Evolutionary conservation across 495 filamentous ascomycete species (phyloP).

Genomic region (Podospora appendiculata): DNA sequence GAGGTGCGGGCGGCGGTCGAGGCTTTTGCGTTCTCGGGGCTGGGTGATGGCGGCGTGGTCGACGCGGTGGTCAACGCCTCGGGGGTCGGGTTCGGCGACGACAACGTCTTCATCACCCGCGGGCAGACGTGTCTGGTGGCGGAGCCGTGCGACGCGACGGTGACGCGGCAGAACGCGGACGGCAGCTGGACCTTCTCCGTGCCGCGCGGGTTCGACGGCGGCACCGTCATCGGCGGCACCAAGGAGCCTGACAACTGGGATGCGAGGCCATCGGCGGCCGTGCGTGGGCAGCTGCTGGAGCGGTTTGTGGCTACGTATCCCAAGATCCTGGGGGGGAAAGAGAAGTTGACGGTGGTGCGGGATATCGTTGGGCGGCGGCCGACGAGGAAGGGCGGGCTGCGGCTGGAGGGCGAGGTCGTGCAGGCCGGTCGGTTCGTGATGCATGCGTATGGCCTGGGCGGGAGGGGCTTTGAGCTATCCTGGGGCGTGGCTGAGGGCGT

Average conservation of each 20-base stretch:
- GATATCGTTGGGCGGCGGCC: slow-evolving; percentile 40
- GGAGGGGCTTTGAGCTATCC: slow-evolving; percentile 48
- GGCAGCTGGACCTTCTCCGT: slow-evolving; percentile 56
- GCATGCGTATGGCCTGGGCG: slow-evolving; percentile 58
- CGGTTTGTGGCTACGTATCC: slow-evolving; percentile 33
- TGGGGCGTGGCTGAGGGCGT: slow-evolving; percentile 41
- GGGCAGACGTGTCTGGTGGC: slow-evolving; percentile 40
- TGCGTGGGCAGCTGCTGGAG: slow-evolving; percentile 37
- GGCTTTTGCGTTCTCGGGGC: slow-evolving; percentile 22
- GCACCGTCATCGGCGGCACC: slow-evolving; percentile 57
- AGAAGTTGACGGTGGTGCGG: slow-evolving; percentile 26
- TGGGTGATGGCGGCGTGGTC: slow-evolving; percentile 11
- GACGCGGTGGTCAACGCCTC: slow-evolving; percentile 52
- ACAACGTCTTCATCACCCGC: slow-evolving; percentile 49
- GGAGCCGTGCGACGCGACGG: slow-evolving; percentile 35
- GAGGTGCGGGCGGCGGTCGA: slow-evolving; percentile 40
- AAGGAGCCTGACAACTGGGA: slow-evolving; percentile 53
- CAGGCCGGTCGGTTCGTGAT: slow-evolving; percentile 31
- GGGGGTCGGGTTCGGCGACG: slow-evolving; percentile 49
- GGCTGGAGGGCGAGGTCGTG: slow-evolving; percentile 33
- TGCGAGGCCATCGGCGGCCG: slow-evolving; percentile 36
- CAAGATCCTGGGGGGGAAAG: slow-evolving; percentile 20
- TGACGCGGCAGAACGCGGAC: slow-evolving; percentile 53
- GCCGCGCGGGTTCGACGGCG: slow-evolving; percentile 50
- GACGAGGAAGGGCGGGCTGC: slow-evolving; percentile 33